These are phyloP conservation scores for Leccinum aurantiacum DNA, from an alignment of 768 basidiomycete genomes.

Conservation along the genomic window DNA sequence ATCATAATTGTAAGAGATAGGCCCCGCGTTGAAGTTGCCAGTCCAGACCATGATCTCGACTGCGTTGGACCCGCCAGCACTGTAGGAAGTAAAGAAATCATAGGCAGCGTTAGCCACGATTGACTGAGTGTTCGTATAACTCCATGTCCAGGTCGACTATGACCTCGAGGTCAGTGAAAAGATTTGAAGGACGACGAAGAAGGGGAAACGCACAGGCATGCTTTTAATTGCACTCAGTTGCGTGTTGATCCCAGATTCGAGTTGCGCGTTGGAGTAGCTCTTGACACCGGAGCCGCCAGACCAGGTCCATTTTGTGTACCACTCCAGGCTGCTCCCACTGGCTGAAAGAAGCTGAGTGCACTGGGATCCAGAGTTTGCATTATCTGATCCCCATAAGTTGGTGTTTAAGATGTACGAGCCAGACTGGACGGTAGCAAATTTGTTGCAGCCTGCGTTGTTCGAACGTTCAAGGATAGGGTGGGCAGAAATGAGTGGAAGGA, in stretches of 20 bases:
- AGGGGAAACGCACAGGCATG: constrained; percentile 48
- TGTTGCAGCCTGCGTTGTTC: constrained; percentile 34
- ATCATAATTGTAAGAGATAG: constrained; percentile 52
- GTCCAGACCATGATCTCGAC: constrained; percentile 68
- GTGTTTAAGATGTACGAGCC: constrained; percentile 50
- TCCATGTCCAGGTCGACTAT: constrained; percentile 60
- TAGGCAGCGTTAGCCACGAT: constrained; percentile 59
- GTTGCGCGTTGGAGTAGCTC: constrained; percentile 60
- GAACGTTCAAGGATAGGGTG: constrained; percentile 1
- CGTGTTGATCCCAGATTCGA: constrained; percentile 50
- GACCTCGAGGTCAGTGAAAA: neutral
- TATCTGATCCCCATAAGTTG: constrained; percentile 45
- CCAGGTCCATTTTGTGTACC: constrained; percentile 59
- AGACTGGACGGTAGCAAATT: constrained; percentile 50
- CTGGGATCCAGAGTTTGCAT: constrained; percentile 48
- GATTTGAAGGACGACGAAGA: neutral
- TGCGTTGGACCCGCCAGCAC: constrained; percentile 45
- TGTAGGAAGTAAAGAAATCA: constrained; percentile 60
- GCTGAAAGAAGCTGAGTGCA: constrained; percentile 48
- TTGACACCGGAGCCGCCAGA: constrained; percentile 52
- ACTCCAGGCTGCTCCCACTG: constrained; percentile 43
- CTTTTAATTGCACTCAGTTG: constrained; percentile 51
- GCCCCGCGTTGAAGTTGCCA: constrained; percentile 54
- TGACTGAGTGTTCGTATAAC: constrained; percentile 38
- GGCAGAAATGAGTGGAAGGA: constrained; percentile 25